phyloP scores from a whole-genome alignment of 169 alveolate genomes.

The Pseudocohnilembus persalinus region DNA sequence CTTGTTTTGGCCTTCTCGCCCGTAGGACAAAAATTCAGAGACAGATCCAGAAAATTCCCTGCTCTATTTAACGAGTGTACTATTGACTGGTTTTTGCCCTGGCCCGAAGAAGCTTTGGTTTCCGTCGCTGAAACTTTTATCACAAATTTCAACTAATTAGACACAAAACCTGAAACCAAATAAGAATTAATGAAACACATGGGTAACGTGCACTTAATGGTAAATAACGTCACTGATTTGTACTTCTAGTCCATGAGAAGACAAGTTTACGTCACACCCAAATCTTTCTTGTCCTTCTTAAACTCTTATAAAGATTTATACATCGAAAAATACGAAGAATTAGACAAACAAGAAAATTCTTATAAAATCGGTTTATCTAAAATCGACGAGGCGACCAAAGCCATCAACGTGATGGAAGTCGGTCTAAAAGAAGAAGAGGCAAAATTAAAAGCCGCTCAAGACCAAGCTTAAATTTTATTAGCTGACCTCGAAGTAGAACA shows the following conservation, averaged over 20 bases:
- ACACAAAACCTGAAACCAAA: slow-evolving; percentile 80
- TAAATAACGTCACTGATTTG: slow-evolving; percentile 89
- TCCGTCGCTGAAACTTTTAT: slow-evolving; percentile 92
- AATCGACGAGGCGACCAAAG: slow-evolving; percentile 93
- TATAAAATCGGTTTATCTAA: slow-evolving; percentile 94
- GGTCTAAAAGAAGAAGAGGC: slow-evolving; percentile 92
- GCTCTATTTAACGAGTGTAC: slow-evolving; percentile 95
- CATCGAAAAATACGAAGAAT: slow-evolving; percentile 89
- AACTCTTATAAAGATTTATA: slow-evolving; percentile 93
- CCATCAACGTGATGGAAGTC: slow-evolving; percentile 91
- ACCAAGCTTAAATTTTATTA: slow-evolving; percentile 87
- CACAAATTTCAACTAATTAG: slow-evolving; percentile 78
- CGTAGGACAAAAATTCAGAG: slow-evolving; percentile 94
- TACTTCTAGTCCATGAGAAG: slow-evolving; percentile 95
- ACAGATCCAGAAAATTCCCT: slow-evolving; percentile 97
- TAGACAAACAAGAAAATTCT: slow-evolving; percentile 88
- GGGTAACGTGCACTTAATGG: slow-evolving; percentile 90
- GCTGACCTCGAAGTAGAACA: slow-evolving; percentile 92
- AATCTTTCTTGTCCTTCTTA: slow-evolving; percentile 93
- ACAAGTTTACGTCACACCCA: slow-evolving; percentile 97
- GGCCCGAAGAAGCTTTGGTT: slow-evolving; percentile 98
- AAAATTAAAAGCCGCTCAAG: slow-evolving; percentile 91
- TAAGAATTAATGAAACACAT: slow-evolving; percentile 83
- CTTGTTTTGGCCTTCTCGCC: slow-evolving; percentile 96
- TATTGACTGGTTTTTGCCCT: slow-evolving; percentile 95